These are phyloP conservation scores for Blastobotrys attinorum DNA, from an alignment of 805 yeast species.

Conservation along the genomic window DNA sequence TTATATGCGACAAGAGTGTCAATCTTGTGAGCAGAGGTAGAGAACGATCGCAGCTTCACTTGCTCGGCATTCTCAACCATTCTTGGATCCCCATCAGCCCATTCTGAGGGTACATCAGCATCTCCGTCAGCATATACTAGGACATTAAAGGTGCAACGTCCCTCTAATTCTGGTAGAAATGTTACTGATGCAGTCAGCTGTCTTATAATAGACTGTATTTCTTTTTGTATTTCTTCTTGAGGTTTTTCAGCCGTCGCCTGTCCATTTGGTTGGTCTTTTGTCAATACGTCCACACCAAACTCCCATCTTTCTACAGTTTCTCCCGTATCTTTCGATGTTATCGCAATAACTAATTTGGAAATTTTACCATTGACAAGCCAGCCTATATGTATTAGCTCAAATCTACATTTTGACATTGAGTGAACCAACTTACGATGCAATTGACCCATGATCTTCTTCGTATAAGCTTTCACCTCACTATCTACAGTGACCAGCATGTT, in stretches of 20 bases:
- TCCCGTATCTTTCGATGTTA: slow-evolving; percentile 58
- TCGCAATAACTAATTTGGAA: slow-evolving; percentile 59
- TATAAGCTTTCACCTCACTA: slow-evolving; percentile 65
- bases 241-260: slow-evolving; percentile 25
- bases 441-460: slow-evolving; percentile 59
- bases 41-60: slow-evolving; percentile 62
- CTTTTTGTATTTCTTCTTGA: slow-evolving; percentile 50
- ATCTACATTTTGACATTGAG: not conserved
- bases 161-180: slow-evolving; percentile 68
- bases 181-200: slow-evolving; percentile 86
- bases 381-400: slow-evolving; percentile 21
- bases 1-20: slow-evolving; percentile 65
- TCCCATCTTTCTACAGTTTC: slow-evolving; percentile 83
- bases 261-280: slow-evolving; percentile 1
- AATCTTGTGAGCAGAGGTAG: slow-evolving; percentile 60
- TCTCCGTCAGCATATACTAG: slow-evolving; percentile 64
- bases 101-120: slow-evolving; percentile 64
- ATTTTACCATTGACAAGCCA: slow-evolving; percentile 72
- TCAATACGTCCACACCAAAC: slow-evolving; percentile 50
- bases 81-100: slow-evolving; percentile 72
- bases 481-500: slow-evolving; percentile 65
- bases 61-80: slow-evolving; percentile 52
- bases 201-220: slow-evolving; percentile 78
- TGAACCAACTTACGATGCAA: slow-evolving; percentile 35
- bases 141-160: slow-evolving; percentile 70